Evolutionary conservation across 1,284 basidiomycete genomes (phyloP), one percentile per base, ranked within the genome.

Genomic region (Porodaedalea pini): DNA sequence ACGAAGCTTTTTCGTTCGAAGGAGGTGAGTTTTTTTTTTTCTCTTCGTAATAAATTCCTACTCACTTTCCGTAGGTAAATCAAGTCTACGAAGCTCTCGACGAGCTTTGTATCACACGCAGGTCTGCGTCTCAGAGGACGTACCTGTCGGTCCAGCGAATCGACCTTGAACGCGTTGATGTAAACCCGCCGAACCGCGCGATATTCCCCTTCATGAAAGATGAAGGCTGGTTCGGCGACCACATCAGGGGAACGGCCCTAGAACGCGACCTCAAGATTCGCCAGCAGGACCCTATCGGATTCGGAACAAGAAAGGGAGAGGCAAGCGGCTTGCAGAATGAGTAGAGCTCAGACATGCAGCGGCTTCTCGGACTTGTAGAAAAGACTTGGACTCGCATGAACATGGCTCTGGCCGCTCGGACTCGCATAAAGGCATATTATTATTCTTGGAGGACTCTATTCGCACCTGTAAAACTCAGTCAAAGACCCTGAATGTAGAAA

Each of bases 201-300:
- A 25, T 43, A 17, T 54, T 45, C 31, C 52, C 52, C n/a, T 54
- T 44, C 17, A 54, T 54, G 52, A 19, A 27, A 27, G 29, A 47
- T 25, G 40, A 54, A 2, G 8, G n/a, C 32, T 54, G 52, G 52
- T 45, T 23, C 25, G 6, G 4, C 11, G 21, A 6, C 6, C 15
- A 40, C 37, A 31, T 53, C n/a, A 5, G 10, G 5, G 39, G 39
- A 40, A 13, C 39, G 19, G 39, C n/a, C 5, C 8, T 10, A 6
- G 39, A 40, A 17, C 10, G 19, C 11, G 10, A 39, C 10, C 19
- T 29, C 13, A 23, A 13, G 8, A 41, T 27, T n/a, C 13, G 29
- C 4, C 32, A 23, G 19, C 13, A 23, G 41, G 52, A 54, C 19
- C 52, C 41, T 2, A 29, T 23, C 17, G 52, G 52, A 7, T 54